These are phyloP conservation scores for Nemophila menziesii DNA, from an alignment of 257 asterid species.

Conservation along the genomic window DNA sequence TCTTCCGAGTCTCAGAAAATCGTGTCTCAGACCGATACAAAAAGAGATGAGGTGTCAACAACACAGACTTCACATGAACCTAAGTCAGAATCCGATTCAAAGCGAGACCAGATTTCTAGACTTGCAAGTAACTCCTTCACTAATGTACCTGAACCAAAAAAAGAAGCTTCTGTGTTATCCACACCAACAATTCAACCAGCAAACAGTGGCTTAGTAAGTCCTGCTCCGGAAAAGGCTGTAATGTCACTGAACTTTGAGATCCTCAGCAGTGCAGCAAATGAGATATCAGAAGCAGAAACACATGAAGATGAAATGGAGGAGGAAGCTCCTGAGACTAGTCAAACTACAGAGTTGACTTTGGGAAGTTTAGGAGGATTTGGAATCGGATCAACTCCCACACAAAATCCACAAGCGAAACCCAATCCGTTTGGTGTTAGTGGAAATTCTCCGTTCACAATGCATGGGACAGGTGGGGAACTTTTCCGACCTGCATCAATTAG, in stretches of 20 bases:
- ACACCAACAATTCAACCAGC: slow-evolving; percentile 19
- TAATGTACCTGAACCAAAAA: slow-evolving; percentile 19
- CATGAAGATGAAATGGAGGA: slow-evolving; percentile 98
- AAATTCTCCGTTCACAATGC: slow-evolving; percentile 27
- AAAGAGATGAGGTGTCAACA: slow-evolving; percentile 18
- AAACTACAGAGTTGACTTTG: slow-evolving; percentile 30
- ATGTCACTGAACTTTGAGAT: slow-evolving; percentile 26
- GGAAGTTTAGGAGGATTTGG: slow-evolving; percentile 69
- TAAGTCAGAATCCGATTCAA: neutral
- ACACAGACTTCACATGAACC: slow-evolving; percentile 18
- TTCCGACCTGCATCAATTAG: slow-evolving; percentile 87
- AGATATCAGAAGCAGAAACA: slow-evolving; percentile 23
- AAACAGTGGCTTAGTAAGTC: slow-evolving; percentile 17
- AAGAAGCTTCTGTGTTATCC: slow-evolving; percentile 20
- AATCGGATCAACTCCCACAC: slow-evolving; percentile 37
- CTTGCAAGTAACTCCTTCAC: slow-evolving; percentile 10
- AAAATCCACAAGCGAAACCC: slow-evolving; percentile 26
- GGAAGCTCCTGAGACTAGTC: slow-evolving; percentile 74
- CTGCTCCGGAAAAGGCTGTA: slow-evolving; percentile 20
- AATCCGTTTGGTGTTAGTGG: slow-evolving; percentile 55
- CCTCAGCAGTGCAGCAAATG: slow-evolving; percentile 22
- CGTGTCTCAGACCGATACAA: slow-evolving; percentile 23
- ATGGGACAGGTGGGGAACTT: slow-evolving; percentile 49
- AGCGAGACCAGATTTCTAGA: no score
- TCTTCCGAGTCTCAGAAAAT: slow-evolving; percentile 22